Evolutionary conservation across 139 green algal species (phyloP).

Genomic region (Auxenochlorella pyrenoidosa): DNA sequence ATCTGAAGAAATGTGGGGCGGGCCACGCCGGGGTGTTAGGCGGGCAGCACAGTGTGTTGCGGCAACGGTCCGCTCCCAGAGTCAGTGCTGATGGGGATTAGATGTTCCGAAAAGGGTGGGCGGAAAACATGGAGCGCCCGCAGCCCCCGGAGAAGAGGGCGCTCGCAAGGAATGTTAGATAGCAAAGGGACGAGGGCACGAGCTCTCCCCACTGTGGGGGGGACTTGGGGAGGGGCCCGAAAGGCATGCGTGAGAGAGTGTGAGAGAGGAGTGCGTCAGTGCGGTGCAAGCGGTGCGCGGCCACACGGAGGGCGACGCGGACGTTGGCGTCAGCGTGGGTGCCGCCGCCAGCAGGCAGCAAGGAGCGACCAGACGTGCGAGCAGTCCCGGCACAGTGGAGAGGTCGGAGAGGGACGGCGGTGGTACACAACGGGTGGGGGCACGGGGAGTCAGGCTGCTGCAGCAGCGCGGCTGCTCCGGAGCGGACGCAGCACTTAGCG

Average conservation of each 20-base stretch:
- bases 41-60: no score
- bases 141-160: neutral
- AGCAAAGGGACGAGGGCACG: neutral
- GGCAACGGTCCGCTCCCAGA: neutral
- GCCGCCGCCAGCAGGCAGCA: neutral
- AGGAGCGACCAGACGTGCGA: neutral
- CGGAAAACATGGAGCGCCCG: neutral
- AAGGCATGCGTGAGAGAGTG: neutral
- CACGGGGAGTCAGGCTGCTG: no score
- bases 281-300: neutral
- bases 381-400: neutral
- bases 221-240: no score
- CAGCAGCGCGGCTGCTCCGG: no score
- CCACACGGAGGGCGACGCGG: no score
- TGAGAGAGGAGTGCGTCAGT: neutral
- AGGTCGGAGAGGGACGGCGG: no score
- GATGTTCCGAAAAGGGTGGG: neutral
- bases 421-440: no score
- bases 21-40: no score
- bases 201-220: no score
- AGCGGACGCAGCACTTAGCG: no score
- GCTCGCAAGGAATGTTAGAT: neutral
- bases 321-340: neutral
- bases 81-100: constrained; percentile 16
- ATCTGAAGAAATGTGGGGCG: no score